Evolutionary conservation across 2,329 filamentous ascomycete species (phyloP).

Genomic region (Diaporthe sp.): DNA sequence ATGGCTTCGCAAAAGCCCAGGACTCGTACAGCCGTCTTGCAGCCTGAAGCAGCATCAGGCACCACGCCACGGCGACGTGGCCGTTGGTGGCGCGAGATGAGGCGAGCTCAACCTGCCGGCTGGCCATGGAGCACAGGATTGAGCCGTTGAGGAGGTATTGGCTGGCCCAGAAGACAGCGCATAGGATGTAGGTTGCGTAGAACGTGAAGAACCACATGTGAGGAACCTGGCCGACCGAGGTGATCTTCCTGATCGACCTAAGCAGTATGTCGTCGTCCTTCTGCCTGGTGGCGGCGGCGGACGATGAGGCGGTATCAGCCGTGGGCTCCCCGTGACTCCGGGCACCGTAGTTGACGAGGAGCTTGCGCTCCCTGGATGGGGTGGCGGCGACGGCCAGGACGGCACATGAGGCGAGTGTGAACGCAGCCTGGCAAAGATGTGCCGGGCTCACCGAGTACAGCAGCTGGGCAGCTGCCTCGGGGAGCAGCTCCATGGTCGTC

Average conservation of each 20-base stretch:
- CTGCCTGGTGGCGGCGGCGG: neutral
- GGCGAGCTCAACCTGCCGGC: constrained; percentile 43
- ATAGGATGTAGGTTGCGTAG: constrained; percentile 78
- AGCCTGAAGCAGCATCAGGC: constrained; percentile 82
- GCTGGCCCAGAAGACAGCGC: constrained; percentile 80
- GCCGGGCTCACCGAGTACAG: constrained; percentile 43
- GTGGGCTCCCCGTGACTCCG: constrained; percentile 45
- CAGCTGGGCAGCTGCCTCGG: neutral
- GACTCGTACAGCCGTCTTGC: constrained; percentile 83
- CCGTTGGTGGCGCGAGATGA: constrained; percentile 62
- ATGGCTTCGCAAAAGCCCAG: constrained; percentile 72
- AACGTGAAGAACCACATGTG: constrained; percentile 93
- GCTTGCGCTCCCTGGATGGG: constrained; percentile 57
- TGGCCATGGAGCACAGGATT: constrained; percentile 46
- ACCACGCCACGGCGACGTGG: constrained; percentile 76
- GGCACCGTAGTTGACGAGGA: constrained; percentile 65
- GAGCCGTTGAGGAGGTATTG: constrained; percentile 70
- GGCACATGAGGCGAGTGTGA: constrained; percentile 55
- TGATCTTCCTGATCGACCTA: constrained; percentile 49
- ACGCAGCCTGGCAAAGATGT: constrained; percentile 60
- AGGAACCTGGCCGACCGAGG: constrained; percentile 72
- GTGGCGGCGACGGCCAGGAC: constrained; percentile 58
- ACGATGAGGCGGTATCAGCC: constrained; percentile 21
- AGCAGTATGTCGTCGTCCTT: constrained; percentile 40
- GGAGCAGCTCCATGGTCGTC: constrained; percentile 16